Conservation (phyloP, 805 yeast species). For the Candida maesae region DNA sequence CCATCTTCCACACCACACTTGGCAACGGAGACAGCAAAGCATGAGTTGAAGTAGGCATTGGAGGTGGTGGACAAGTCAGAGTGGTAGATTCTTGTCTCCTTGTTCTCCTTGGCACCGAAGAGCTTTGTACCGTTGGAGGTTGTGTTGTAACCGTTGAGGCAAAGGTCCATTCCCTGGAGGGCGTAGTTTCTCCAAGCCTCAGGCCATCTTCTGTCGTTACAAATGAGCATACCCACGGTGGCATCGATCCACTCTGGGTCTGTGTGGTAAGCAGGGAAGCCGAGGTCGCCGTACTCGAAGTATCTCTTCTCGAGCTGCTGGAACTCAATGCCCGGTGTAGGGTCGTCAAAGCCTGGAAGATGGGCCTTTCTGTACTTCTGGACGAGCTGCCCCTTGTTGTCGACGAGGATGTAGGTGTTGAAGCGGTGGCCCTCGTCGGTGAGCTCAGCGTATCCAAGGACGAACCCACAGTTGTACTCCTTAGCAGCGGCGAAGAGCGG, state of each 20-base stretch:
- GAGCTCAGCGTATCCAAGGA: conserved; percentile 36
- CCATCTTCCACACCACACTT: conserved; percentile 36
- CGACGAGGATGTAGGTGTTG: conserved; percentile 33
- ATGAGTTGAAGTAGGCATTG: conserved; percentile 34
- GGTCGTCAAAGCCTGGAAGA: conserved; percentile 35
- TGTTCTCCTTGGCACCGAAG: conserved; percentile 32
- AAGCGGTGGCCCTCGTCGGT: conserved; percentile 35
- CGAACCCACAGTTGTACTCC: conserved; percentile 29
- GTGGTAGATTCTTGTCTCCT: conserved; percentile 30
- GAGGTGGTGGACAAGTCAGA: conserved; percentile 33
- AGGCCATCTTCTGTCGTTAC: conserved; percentile 41
- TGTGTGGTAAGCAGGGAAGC: conserved; percentile 33
- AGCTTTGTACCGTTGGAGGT: conserved; percentile 33
- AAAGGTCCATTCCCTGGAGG: conserved; percentile 38
- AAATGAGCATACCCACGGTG: conserved; percentile 35
- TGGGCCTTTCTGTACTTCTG: conserved; percentile 36
- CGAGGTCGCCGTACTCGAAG: conserved; percentile 35
- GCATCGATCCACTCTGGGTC: conserved; percentile 35
- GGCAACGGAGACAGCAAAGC: conserved; percentile 34
- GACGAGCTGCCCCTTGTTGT: conserved; percentile 29
- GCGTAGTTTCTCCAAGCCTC: conserved; percentile 39
- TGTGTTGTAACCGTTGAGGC: conserved; percentile 36
- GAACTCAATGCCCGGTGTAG: conserved; percentile 30
- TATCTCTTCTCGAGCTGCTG: conserved; percentile 39
- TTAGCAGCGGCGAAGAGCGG: conserved; percentile 33